phyloP scores from a whole-genome alignment of 164 flowering plant genomes.

The Vitis amurensis region DNA sequence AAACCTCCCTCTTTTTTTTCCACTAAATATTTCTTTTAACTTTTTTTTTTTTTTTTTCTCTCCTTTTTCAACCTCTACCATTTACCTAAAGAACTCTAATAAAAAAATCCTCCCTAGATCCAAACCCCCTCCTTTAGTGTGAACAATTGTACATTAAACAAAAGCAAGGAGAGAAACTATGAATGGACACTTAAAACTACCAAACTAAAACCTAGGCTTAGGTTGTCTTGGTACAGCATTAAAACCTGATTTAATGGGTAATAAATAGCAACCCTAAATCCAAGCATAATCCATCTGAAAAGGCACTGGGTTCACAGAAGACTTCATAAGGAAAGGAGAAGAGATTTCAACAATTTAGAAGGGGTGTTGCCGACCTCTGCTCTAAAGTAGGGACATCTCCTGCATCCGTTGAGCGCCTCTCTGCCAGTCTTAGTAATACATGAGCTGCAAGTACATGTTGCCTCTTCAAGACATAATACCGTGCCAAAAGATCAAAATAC shows the following conservation, averaged over 20 bases:
- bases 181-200: background rate
- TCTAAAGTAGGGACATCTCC: conserved; percentile 67
- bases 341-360: background rate
- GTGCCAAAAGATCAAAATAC: conserved; percentile 88
- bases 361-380: conserved; percentile 51
- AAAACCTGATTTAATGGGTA: too few species aligned
- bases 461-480: conserved; percentile 86
- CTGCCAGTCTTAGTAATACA: conserved; percentile 83
- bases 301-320: background rate
- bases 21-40: too few species aligned
- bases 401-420: conserved; percentile 65
- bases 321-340: background rate
- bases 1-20: too few species aligned
- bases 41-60: too few species aligned
- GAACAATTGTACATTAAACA: background rate
- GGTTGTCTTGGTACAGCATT: background rate
- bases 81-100: too few species aligned
- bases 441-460: conserved; percentile 94
- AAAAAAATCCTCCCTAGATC: too few species aligned
- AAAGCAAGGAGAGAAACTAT: background rate
- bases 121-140: too few species aligned
- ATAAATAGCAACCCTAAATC: background rate
- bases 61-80: too few species aligned
- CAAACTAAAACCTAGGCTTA: background rate
- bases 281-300: background rate